These are phyloP conservation scores for Sechiopsis laciniata DNA, from an alignment of 306 rosid species.

Conservation along the genomic window DNA sequence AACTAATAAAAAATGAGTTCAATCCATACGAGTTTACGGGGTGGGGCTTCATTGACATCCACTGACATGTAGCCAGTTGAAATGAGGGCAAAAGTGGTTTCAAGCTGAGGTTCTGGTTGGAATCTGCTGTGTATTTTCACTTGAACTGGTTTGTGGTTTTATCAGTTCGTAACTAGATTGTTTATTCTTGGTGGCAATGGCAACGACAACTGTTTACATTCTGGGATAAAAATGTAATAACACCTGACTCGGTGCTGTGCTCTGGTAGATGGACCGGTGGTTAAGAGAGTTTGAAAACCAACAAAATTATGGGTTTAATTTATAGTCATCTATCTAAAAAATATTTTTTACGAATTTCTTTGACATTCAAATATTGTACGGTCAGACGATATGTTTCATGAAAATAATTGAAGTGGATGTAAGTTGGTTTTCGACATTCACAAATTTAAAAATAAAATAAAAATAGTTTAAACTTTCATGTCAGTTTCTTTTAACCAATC, in stretches of 20 bases:
- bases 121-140: neutral
- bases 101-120: neutral
- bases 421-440: too few relatives aligned
- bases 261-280: neutral
- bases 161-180: neutral
- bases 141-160: neutral
- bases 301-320: too few relatives aligned
- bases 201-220: neutral
- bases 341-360: too few relatives aligned
- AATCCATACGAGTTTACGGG: too few relatives aligned
- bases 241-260: neutral
- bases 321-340: too few relatives aligned
- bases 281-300: too few relatives aligned
- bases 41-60: too few relatives aligned
- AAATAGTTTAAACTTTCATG: slow-evolving; percentile 1
- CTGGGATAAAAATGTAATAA: neutral
- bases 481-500: slow-evolving; percentile 19
- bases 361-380: too few relatives aligned
- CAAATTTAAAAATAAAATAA: too few relatives aligned
- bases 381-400: too few relatives aligned
- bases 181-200: neutral
- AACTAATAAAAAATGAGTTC: too few relatives aligned
- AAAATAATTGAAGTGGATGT: too few relatives aligned
- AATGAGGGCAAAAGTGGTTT: neutral
- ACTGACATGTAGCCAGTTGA: neutral